Base-by-base conservation (phyloP, 805 yeast genomes). In the Hanseniaspora nectarophila region DNA sequence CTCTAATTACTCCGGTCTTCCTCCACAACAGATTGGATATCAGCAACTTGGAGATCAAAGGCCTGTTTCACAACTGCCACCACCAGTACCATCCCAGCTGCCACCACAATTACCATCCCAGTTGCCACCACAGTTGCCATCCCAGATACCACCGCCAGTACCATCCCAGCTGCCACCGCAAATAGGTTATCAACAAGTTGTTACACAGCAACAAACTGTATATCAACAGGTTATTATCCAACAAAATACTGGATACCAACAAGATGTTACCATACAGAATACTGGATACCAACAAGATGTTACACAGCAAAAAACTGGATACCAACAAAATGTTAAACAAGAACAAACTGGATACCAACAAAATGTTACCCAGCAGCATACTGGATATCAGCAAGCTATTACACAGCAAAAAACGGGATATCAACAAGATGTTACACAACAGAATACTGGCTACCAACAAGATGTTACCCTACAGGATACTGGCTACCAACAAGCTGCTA, bases 211-310 rank as follows among this genome's bases (percentile, higher is more conserved):
- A 54, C 58, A 54, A 55, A 43, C 53, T 23, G 54, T 47, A 32
- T 26, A 3, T 23, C 2, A 29, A 20, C 13, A 13, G 35, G 24
- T 33, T 6, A 15, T 40, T 44, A 16, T 12, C 15, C 18, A n/a
- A 44, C 23, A 39, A 44, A 33, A 57, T 58, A 56, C 61, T n/a
- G n/a, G 18, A 60, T 33, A 62, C 54, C 38, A 32, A 15, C 35
- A 32, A 15, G n/a, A 32, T 45, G 18, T 56, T 20, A 63, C 58
- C 43, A 9, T 9, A 35, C 63, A 50, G 5, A 62, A 54, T 35
- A 58, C 54, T n/a, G 68, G 61, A 20, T 56, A 57, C 21, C 65
- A 58, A 55, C 56, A 53, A 45, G n/a, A n/a, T n/a, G 44, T 43
- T 32, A 45, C 28, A 33, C 54, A 56, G 33, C 57, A 55, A 54